Evolutionary conservation across 257 asterid genomes (phyloP), one percentile per base, ranked within the genome.

Genomic region (Gentiana dahurica): DNA sequence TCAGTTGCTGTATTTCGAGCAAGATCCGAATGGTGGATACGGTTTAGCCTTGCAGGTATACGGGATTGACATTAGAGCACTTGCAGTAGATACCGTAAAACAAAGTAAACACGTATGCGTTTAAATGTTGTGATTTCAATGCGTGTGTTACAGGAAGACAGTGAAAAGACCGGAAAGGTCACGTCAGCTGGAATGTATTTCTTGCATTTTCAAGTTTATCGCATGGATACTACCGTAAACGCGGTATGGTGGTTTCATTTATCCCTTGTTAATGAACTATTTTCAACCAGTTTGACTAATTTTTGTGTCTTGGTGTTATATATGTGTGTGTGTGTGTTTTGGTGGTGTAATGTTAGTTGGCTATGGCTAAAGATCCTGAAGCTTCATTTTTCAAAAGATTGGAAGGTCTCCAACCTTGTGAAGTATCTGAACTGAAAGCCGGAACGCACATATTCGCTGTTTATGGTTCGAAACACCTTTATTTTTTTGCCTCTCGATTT

Each of bases 371-470:
- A 80, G 99, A 92, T 56, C 95, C 99, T 10, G 99, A 92, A 77
- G 87, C 97, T 69, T 94, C 94, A 70, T 92, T 93, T 76, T 92
- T 92, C 83, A 92, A 89, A 79, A 81, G 85, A 68, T 64, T 92
- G 75, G 99, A 92, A 71, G 99, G 97, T 58, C 95, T 92, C 70
- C 99, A 92, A 73, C 99, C 99, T 63, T 92, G 99, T 74, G 99
- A 92, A 79, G 97, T 92, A 66, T 86, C 96, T 5, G 87, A 86
- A 78, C 84, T 92, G 69, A 92, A 92, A 73, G 78, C 97, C 60
- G 99, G 99, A 75, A 86, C 97, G 56, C 99, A 92, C 83, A 88
- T 92, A 80, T 92, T 92, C 36, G 99, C 99, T 59, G 97, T 92
- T 73, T 92, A 92, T 75, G 99, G 99, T 92, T 24, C 24, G 24